Percentiles rank a stretch among this genome's conserved stretches.
Conservation (phyloP, 2,329 filamentous ascomycete genomes). For the Truncatella angustata region DNA sequence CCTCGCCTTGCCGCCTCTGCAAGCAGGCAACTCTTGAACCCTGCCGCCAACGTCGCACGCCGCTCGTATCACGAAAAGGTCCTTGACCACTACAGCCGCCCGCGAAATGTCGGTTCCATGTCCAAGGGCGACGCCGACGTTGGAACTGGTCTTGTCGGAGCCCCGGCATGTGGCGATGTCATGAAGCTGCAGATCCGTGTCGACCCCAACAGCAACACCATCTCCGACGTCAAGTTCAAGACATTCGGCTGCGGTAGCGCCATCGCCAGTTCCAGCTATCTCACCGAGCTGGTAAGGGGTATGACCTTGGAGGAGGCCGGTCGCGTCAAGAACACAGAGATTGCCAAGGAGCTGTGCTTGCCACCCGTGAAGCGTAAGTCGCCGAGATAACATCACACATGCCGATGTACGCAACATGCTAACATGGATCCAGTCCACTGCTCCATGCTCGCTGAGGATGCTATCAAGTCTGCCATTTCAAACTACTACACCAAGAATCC, state of each 20-base stretch:
- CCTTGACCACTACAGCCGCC: slow-evolving; percentile 79
- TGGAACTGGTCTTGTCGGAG: slow-evolving; percentile 75
- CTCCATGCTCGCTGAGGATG: slow-evolving; percentile 89
- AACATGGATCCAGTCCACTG: slow-evolving; percentile 71
- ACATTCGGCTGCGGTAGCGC: slow-evolving; percentile 80
- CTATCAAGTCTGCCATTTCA: slow-evolving; percentile 86
- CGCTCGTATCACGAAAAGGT: slow-evolving; percentile 57
- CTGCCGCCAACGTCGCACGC: slow-evolving; percentile 37
- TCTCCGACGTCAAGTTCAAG: slow-evolving; percentile 81
- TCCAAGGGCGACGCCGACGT: slow-evolving; percentile 69
- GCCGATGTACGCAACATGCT: no score
- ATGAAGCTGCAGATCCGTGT: slow-evolving; percentile 92
- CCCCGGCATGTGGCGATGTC: slow-evolving; percentile 88
- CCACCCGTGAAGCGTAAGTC: slow-evolving; percentile 72
- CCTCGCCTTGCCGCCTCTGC: slow-evolving; percentile 34
- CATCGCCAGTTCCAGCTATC: slow-evolving; percentile 90
- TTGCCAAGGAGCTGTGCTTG: slow-evolving; percentile 87
- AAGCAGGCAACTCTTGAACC: slow-evolving; percentile 40
- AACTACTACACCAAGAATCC: slow-evolving; percentile 94
- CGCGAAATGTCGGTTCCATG: slow-evolving; percentile 78
- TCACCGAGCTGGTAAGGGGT: slow-evolving; percentile 90
- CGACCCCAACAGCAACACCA: slow-evolving; percentile 70
- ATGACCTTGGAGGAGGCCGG: slow-evolving; percentile 96
- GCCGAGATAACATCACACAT: no score
- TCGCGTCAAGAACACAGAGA: slow-evolving; percentile 94